These are phyloP conservation scores for Microthlaspi erraticum DNA, from an alignment of 345 rosid genomes.

Conservation along the genomic window DNA sequence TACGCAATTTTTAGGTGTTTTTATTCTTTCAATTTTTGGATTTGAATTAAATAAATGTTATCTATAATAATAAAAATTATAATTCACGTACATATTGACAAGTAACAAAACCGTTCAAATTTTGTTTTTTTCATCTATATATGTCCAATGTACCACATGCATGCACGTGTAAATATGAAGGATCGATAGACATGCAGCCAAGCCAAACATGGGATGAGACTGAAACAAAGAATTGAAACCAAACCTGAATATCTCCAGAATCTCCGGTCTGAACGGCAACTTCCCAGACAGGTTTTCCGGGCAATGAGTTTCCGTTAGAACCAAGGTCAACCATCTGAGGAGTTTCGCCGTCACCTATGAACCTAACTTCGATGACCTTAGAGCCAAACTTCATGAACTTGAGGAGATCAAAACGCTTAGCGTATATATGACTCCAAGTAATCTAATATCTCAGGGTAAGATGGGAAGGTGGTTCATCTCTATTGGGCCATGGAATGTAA, in stretches of 20 bases:
- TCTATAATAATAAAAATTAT: too few species aligned
- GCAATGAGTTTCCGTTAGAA: conserved; percentile 50
- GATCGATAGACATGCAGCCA: too few species aligned
- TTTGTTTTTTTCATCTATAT: too few species aligned
- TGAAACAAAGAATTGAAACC: background rate
- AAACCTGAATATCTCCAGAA: conserved; percentile 67
- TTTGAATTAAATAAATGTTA: too few species aligned
- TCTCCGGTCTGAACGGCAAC: conserved; percentile 64
- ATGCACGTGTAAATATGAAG: too few species aligned
- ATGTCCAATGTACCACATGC: too few species aligned
- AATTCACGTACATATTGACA: too few species aligned
- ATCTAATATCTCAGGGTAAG: conserved; percentile 64
- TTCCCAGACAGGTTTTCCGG: conserved; percentile 82
- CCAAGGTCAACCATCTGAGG: conserved; percentile 21
- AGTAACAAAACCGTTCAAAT: too few species aligned
- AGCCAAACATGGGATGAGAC: background rate
- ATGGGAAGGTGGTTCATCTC: conserved; percentile 76
- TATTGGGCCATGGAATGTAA: conserved; percentile 83
- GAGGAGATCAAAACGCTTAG: conserved; percentile 65
- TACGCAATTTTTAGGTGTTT: background rate
- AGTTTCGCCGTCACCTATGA: conserved; percentile 49
- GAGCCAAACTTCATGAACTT: conserved; percentile 68
- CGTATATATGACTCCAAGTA: conserved; percentile 83
- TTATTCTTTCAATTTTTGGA: too few species aligned
- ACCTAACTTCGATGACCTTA: conserved; percentile 72